Conservation (phyloP, 2,329 filamentous ascomycete species). For the Botrytis squamosa region DNA sequence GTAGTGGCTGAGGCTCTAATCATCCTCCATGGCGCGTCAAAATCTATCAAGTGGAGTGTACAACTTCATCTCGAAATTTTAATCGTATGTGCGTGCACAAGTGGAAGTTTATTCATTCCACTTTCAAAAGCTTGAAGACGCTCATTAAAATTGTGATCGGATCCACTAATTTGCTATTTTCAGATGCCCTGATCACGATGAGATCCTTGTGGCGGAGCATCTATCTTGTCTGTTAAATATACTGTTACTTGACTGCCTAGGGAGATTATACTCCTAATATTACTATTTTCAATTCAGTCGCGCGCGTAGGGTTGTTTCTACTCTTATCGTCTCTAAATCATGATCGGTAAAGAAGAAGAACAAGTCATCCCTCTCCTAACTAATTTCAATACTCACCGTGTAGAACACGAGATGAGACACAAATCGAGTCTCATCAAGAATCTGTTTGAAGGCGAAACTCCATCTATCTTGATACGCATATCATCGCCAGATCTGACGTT, state of each 20-base stretch:
- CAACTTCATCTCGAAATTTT: background rate
- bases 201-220: constrained; percentile 2
- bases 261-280: background rate
- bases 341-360: background rate
- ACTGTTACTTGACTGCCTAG: background rate
- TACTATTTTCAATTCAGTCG: background rate
- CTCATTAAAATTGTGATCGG: background rate
- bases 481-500: constrained; percentile 9
- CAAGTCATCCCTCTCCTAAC: background rate
- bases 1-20: constrained; percentile 5
- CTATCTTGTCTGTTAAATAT: background rate
- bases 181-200: background rate
- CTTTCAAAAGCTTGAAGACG: constrained; percentile 13
- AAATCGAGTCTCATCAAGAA: constrained; percentile 2
- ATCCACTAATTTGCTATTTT: constrained; percentile 15
- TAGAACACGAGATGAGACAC: constrained; percentile 1
- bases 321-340: background rate
- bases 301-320: background rate
- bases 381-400: background rate
- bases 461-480: background rate
- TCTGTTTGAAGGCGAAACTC: background rate
- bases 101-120: constrained; percentile 1
- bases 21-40: constrained; percentile 1
- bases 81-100: background rate
- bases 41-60: background rate